Percentiles rank a stretch among this genome's conserved stretches.
These are phyloP conservation scores for Eucalyptus coolabah DNA, from an alignment of 345 rosid genomes.

Conservation along the genomic window DNA sequence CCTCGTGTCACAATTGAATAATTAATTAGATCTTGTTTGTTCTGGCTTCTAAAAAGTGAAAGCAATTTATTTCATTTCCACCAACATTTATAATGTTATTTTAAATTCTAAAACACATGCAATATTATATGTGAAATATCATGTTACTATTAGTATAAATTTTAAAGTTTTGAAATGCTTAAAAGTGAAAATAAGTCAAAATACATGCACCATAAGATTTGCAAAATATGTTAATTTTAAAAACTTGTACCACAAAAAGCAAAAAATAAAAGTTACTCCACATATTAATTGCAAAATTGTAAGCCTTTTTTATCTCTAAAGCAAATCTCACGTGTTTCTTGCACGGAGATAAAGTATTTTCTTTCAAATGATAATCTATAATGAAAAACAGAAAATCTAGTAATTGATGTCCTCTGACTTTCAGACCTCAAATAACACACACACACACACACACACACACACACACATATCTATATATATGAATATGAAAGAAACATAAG, in stretches of 20 bases:
- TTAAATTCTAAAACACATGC: not conserved
- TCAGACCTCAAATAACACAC: not conserved
- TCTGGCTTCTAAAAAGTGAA: not conserved
- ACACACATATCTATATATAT: no score
- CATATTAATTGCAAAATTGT: not conserved
- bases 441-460: not conserved
- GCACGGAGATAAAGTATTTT: not conserved
- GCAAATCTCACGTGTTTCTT: not conserved
- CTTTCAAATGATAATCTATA: no score
- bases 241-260: not conserved
- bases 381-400: not conserved
- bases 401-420: not conserved
- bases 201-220: not conserved
- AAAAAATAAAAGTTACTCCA: not conserved
- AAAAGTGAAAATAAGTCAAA: not conserved
- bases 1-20: not conserved
- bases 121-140: not conserved
- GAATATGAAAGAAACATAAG: not conserved
- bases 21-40: not conserved
- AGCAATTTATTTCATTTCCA: not conserved
- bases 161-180: not conserved
- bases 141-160: not conserved
- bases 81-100: not conserved
- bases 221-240: not conserved
- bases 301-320: not conserved